Base-by-base conservation (phyloP, 1,139 yeast genomes). In the Yamadazyma dendronema region DNA sequence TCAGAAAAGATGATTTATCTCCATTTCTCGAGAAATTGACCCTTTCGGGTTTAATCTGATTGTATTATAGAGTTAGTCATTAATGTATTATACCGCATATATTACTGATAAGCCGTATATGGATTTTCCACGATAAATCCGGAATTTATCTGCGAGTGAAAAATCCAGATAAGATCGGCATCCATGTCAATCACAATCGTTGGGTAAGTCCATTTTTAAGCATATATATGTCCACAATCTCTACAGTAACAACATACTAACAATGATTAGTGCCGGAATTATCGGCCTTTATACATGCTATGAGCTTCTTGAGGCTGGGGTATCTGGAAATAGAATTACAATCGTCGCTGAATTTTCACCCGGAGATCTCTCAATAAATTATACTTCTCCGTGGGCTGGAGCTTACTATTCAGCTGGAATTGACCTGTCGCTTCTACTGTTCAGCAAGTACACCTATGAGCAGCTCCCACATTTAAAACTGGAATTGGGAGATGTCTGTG, bases 21-120 rank as follows among this genome's bases (percentile, higher is more conserved):
- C 88, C 96, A 31, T 92, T 92, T 54, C 65, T 92, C 47, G 98
- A 92, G 57, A 80, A 81, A 40, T 66, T 92, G 37, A 72, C 77
- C 4, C 57, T 69, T 27, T 66, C 72, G 53, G 73, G 73, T 12
- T 51, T 66, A 38, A 54, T 67, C 16, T 65, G 54, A 45, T 22
- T 35, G 3, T 17, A 19, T n/a, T 27, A 19, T 7, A 19, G 6
- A 19, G 22, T n/a, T n/a, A n/a, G n/a, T n/a, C n/a, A n/a, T 17
- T 10, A 16, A 24, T 19, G 22, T 19, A 19, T 19, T 19, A 19
- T 19, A 19, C n/a, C n/a, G n/a, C n/a, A n/a, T n/a, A n/a, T n/a
- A n/a, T n/a, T n/a, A n/a, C n/a, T n/a, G n/a, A n/a, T n/a, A n/a
- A n/a, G n/a, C n/a, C n/a, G n/a, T n/a, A n/a, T n/a, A n/a, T n/a